Base-by-base conservation (phyloP, 441 rosid genomes). In the Dalechampia spathulata region DNA sequence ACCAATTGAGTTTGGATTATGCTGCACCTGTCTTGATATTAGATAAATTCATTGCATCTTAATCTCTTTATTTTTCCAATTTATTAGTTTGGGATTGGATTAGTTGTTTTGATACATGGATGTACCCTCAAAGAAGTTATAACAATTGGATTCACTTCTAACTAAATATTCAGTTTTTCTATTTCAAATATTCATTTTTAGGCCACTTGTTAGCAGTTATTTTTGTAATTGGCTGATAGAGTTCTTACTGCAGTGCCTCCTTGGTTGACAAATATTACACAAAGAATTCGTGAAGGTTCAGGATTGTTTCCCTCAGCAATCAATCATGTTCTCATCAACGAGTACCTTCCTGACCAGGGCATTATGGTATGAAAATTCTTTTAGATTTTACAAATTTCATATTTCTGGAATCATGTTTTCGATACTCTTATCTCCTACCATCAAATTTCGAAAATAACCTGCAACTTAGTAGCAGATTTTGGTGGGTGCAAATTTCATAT, bases 281-380 rank as follows among this genome's bases (percentile, higher is more conserved):
- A 71, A 46, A 76, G 85, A 60, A 80, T 91, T 61, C 61, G 9
- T 48, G 86, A 82, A 64, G 82, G 78, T 60, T 77, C 85, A 20
- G 89, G 89, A 58, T 57, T 83, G 5, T 87, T 82, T 57, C 93
- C 96, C 28, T 78, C 93, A 27, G 71, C 79, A 60, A 82, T 91
- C 28, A 91, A 87, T 67, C 98, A 87, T 53, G 94, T 91, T 63
- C 95, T 91, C 58, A 86, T 91, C 76, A 91, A 91, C 62, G 96
- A 91, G 64, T 91, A 87, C 69, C 86, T 78, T 58, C 86, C 96
- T 22, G 72, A 75, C 68, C 98, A 91, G 81, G 98, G 96, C 60
- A 91, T 91, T 65, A 85, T 87, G 95, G 95, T 87, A 12, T 7
- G 75, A 11, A 34, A 25, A 11, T 43, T 3, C 54, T 17, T 48